Evolutionary conservation across 1,139 yeast genomes (phyloP).

Genomic region (Pneumocystis murina): DNA sequence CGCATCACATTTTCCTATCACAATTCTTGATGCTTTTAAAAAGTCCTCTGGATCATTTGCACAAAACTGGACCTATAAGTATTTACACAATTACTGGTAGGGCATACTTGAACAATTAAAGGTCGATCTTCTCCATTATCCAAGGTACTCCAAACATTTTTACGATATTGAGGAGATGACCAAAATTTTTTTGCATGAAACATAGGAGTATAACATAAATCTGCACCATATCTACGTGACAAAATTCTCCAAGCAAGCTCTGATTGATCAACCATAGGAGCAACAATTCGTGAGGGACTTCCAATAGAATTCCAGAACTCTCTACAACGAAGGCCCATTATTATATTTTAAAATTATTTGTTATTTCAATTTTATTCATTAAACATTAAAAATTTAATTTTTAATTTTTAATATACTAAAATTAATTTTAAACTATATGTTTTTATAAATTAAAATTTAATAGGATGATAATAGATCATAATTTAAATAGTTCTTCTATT

Average conservation of each 20-base stretch:
- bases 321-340: slow-evolving; percentile 36
- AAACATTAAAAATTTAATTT: not conserved
- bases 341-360: not conserved
- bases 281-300: slow-evolving; percentile 68
- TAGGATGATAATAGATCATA: not conserved
- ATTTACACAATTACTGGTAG: not conserved
- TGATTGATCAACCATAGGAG: slow-evolving; percentile 97
- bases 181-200: slow-evolving; percentile 71
- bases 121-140: slow-evolving; percentile 82
- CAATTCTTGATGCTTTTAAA: slow-evolving; percentile 64
- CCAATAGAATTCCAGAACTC: slow-evolving; percentile 57
- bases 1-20: slow-evolving; percentile 79
- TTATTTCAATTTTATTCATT: not conserved
- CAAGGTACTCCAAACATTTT: slow-evolving; percentile 54
- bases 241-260: slow-evolving; percentile 91
- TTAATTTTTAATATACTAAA: not conserved
- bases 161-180: slow-evolving; percentile 47
- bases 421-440: not conserved
- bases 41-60: slow-evolving; percentile 85
- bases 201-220: slow-evolving; percentile 93
- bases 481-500: not conserved
- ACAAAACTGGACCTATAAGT: slow-evolving; percentile 48
- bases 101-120: slow-evolving; percentile 38
- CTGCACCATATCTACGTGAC: slow-evolving; percentile 81
- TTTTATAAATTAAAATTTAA: not conserved